Evolutionary conservation across 345 rosid species (phyloP).

Genomic region (Odontarrhena argentea): DNA sequence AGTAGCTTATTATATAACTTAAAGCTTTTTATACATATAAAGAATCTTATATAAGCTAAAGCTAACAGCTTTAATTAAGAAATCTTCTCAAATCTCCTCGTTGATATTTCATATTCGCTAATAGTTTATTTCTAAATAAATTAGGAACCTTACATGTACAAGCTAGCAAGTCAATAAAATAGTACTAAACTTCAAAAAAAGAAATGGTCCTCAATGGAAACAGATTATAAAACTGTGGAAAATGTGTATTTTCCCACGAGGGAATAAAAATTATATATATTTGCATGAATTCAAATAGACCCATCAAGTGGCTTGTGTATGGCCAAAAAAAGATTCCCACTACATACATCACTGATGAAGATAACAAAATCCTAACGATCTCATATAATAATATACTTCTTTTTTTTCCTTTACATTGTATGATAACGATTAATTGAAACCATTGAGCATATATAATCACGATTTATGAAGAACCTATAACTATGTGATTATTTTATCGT

Average conservation of each 20-base stretch:
- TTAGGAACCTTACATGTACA: constrained; percentile 26
- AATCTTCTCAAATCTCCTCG: constrained; percentile 23
- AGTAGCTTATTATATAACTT: neutral
- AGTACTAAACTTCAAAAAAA: constrained; percentile 3
- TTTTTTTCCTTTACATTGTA: neutral
- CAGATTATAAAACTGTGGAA: constrained; percentile 32
- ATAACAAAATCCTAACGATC: constrained; percentile 8
- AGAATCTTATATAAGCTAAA: neutral
- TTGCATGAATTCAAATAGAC: constrained; percentile 21
- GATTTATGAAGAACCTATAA: neutral
- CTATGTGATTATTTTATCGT: neutral
- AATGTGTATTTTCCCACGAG: constrained; percentile 18
- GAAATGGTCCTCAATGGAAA: constrained; percentile 9
- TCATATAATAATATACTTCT: neutral
- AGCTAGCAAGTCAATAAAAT: constrained; percentile 34
- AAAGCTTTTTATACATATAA: too few relatives aligned
- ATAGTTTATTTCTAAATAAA: constrained; percentile 13
- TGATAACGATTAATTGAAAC: constrained; percentile 1
- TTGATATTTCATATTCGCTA: constrained; percentile 9
- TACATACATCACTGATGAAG: neutral
- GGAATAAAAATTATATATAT: neutral
- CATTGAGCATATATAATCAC: neutral
- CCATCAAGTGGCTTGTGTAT: constrained; percentile 22
- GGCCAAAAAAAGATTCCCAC: constrained; percentile 15
- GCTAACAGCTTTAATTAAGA: constrained; percentile 21